A percentile compares a stretch with the other conserved stretches of the same genome.
Conservation (phyloP, 176 grass and related monocot species). For the Puya raimondii region DNA sequence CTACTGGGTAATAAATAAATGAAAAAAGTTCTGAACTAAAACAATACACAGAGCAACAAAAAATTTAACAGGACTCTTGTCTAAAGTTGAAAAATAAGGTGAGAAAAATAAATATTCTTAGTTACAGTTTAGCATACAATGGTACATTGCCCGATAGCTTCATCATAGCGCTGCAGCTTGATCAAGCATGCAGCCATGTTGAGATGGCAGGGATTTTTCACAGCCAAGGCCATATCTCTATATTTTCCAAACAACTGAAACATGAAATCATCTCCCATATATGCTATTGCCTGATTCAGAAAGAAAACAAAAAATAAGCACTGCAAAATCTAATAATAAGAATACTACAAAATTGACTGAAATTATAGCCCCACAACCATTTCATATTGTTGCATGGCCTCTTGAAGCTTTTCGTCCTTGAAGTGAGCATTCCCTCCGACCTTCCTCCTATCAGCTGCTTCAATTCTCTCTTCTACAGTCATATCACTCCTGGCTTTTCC, state of each 20-base stretch:
- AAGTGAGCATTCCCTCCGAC: constrained; percentile 69
- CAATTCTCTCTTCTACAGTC: constrained; percentile 97
- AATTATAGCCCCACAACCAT: constrained; percentile 34
- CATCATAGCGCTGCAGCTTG: constrained; percentile 59
- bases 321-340: not conserved
- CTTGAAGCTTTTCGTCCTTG: constrained; percentile 74
- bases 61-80: too few relatives aligned
- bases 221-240: constrained; percentile 93
- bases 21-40: too few relatives aligned
- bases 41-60: too few relatives aligned
- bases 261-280: constrained; percentile 99
- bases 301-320: constrained; percentile 12
- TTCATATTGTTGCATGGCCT: constrained; percentile 96
- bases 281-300: constrained; percentile 72
- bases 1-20: too few relatives aligned
- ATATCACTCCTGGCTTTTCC: constrained; percentile 89
- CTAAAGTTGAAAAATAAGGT: not conserved
- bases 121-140: constrained; percentile 33
- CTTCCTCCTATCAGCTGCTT: constrained; percentile 84
- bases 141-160: constrained; percentile 78
- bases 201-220: constrained; percentile 94
- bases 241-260: constrained; percentile 99
- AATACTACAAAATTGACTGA: not conserved
- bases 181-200: constrained; percentile 88
- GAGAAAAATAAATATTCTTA: not conserved